Conservation (phyloP, 441 rosid genomes). For the California macrophylla region DNA sequence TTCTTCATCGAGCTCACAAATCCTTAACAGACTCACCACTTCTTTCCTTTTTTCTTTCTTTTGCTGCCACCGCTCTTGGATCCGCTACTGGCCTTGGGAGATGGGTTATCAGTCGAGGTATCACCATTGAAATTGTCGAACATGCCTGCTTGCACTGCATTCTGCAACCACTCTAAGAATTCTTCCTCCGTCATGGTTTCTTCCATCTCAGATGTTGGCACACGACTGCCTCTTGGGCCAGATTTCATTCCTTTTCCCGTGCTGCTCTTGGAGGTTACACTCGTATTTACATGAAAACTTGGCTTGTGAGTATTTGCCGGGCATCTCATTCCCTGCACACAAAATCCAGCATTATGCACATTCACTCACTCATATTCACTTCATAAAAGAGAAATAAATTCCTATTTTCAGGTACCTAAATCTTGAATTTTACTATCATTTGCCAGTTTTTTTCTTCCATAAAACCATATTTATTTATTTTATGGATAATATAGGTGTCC, state of each 20-base stretch:
- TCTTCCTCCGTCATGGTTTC: constrained; percentile 89
- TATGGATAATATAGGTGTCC: too few relatives aligned
- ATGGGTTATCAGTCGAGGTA: constrained; percentile 36
- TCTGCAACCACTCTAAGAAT: constrained; percentile 77
- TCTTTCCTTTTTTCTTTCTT: constrained; percentile 79
- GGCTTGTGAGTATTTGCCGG: constrained; percentile 89
- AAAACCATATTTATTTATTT: too few relatives aligned
- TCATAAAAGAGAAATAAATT: not conserved
- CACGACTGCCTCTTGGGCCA: constrained; percentile 47
- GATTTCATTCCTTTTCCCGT: constrained; percentile 46
- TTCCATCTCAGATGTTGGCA: constrained; percentile 52
- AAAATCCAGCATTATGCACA: constrained; percentile 14
- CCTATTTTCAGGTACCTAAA: too few relatives aligned
- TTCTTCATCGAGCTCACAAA: not conserved
- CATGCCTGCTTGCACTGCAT: constrained; percentile 63
- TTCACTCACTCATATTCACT: not conserved
- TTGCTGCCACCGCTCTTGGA: constrained; percentile 36
- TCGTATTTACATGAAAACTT: constrained; percentile 85
- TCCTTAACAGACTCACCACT: constrained; percentile 28
- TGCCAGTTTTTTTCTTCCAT: too few relatives aligned
- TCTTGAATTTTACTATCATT: too few relatives aligned
- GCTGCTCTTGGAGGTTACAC: constrained; percentile 36
- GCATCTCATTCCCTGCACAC: constrained; percentile 88
- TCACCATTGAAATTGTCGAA: constrained; percentile 41
- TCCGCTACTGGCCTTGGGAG: constrained; percentile 24